Conservation (phyloP, 495 filamentous ascomycete genomes). For the Terfezia boudieri region DNA sequence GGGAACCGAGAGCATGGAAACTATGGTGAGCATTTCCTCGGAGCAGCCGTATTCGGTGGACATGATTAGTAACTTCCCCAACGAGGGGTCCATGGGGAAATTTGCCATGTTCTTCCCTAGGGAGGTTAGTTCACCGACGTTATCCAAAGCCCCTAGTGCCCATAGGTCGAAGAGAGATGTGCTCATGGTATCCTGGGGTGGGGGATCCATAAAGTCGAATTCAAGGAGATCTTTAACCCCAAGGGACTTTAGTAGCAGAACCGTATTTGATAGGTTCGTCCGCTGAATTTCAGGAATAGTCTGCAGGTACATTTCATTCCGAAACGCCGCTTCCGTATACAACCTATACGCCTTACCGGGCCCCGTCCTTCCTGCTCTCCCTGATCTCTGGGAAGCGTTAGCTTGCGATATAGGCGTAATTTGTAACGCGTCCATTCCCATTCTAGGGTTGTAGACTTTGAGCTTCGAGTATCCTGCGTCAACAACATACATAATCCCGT, state of each 20-base stretch:
- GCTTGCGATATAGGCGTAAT: constrained; percentile 97
- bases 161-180: constrained; percentile 96
- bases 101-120: constrained; percentile 85
- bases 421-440: constrained; percentile 98
- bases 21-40: constrained; percentile 95
- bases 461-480: constrained; percentile 91
- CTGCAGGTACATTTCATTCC: constrained; percentile 91
- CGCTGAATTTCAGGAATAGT: constrained; percentile 97
- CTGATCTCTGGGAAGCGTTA: constrained; percentile 81
- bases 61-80: constrained; percentile 86
- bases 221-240: constrained; percentile 88
- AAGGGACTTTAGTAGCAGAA: constrained; percentile 79
- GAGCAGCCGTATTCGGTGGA: constrained; percentile 70
- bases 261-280: constrained; percentile 86
- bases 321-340: constrained; percentile 84
- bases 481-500: constrained; percentile 98
- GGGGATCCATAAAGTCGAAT: constrained; percentile 98
- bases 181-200: constrained; percentile 91
- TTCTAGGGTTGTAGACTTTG: constrained; percentile 94
- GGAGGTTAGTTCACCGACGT: constrained; percentile 74
- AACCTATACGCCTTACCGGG: constrained; percentile 90
- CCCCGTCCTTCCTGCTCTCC: constrained; percentile 82
- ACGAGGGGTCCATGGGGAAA: constrained; percentile 72
- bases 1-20: constrained; percentile 92
- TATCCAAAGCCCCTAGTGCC: constrained; percentile 84